Conservation (phyloP, 140 eudicot genomes). For the Anethum foeniculum region DNA sequence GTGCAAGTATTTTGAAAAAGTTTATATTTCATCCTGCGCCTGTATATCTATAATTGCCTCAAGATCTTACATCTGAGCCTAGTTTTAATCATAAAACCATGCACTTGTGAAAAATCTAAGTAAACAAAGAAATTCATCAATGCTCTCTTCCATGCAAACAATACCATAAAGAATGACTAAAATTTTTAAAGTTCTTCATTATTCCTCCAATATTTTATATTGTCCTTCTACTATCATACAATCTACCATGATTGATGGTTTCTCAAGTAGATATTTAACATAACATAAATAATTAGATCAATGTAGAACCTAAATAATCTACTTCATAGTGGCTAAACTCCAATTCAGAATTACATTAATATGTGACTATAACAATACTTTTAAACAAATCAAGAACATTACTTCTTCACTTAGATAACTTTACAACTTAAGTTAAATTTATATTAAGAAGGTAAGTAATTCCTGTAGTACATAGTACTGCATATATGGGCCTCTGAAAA, state of each 20-base stretch:
- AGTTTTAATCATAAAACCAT: neutral
- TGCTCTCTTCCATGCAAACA: neutral
- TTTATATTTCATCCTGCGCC: no score
- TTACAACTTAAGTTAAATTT: neutral
- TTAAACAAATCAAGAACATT: neutral
- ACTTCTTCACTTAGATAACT: neutral
- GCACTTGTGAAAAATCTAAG: neutral
- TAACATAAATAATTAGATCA: neutral
- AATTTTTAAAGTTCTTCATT: neutral
- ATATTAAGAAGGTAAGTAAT: neutral
- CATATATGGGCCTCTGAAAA: neutral
- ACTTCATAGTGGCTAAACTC: neutral
- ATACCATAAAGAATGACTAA: neutral
- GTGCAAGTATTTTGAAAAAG: no score
- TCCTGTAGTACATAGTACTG: neutral
- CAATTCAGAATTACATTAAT: no score
- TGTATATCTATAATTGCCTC: neutral
- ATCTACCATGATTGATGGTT: neutral
- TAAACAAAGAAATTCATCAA: neutral
- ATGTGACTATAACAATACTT: neutral
- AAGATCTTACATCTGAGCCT: neutral
- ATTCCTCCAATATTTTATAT: neutral
- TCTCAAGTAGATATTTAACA: neutral
- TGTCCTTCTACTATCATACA: neutral
- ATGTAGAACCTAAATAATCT: neutral